Evolutionary conservation across 495 filamentous ascomycete species (phyloP), one percentile per base, ranked within the genome.

Genomic region (Talaromyces ruber): DNA sequence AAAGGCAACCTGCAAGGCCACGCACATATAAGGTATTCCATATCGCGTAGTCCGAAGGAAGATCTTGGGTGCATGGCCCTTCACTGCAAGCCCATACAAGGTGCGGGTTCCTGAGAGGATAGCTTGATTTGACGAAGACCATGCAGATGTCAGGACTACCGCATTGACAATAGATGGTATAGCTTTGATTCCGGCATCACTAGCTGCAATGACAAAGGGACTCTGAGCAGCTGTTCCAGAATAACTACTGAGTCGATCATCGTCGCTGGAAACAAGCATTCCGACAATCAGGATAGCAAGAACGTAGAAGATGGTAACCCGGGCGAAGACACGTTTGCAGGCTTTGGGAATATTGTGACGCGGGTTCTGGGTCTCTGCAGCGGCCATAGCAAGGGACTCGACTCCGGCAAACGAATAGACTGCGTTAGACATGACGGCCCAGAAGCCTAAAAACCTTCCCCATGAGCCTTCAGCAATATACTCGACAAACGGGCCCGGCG

Each of bases 81-180:
- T 74, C 45, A 76, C 57, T 4, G 77, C 77, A 22, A 79, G 71
- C 59, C 78, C 68, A 45, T 80, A 81, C 1, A 83, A 64, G 5
- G 78, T 72, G 56, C 81, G 68, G 0, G 79, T 78, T 9, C 79
- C 55, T 79, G 79, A 88, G 74, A 90, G 93, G 57, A 92, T 78
- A 62, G 76, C 79, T 0, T 86, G 86, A 43, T 63, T 76, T 1
- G 65, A 71, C 4, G 80, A 69, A 21, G 77, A 80, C 66, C 78
- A 72, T 1, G 78, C 76, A 24, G 74, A 76, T 2, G 74, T 80
- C 58, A 82, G 58, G 30, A 80, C 74, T 5, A 80, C 69, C 4
- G 79, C 79, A 57, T 82, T 82, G 64, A 82, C 74, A 57, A 81
- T 18, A 70, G 85, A 71, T 76, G 86, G 58, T 69, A 79, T 68